phyloP scores from a whole-genome alignment of 2,329 filamentous ascomycete genomes.

The Fusarium haematococcum region DNA sequence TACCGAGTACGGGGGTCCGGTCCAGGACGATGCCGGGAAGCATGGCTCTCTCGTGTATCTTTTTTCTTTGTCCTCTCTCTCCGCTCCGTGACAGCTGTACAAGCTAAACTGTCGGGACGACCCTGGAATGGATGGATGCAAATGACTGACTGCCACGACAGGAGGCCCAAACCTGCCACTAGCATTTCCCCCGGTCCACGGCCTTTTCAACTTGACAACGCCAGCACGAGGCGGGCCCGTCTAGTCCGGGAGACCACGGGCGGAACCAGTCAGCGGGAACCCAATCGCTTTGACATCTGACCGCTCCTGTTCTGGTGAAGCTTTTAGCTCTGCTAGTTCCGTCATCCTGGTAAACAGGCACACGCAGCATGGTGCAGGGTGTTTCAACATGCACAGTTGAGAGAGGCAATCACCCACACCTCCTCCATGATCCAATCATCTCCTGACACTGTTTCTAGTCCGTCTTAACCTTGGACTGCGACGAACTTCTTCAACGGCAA shows the following conservation, averaged over 20 bases:
- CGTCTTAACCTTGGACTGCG: neutral
- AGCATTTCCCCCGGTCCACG: conserved; percentile 1
- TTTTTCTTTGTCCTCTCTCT: neutral
- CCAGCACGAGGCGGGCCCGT: neutral
- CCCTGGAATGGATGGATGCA: conserved; percentile 12
- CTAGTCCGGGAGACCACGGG: neutral
- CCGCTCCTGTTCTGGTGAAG: neutral
- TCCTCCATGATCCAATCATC: neutral
- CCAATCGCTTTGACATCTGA: conserved; percentile 1
- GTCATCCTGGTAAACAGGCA: neutral
- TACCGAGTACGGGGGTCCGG: neutral
- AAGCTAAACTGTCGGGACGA: neutral
- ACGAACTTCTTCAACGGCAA: neutral
- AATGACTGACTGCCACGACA: conserved; percentile 26
- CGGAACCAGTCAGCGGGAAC: neutral
- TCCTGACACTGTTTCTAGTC: neutral
- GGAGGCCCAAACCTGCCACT: conserved; percentile 1
- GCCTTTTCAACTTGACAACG: conserved; percentile 32
- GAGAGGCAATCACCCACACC: neutral
- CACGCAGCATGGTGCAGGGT: neutral
- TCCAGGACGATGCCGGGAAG: conserved; percentile 12
- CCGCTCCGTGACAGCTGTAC: neutral
- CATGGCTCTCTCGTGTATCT: neutral
- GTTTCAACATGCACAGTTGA: neutral
- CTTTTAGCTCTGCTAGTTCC: neutral